Evolutionary conservation across 441 rosid species (phyloP).

Genomic region (Metrosideros polymorpha): DNA sequence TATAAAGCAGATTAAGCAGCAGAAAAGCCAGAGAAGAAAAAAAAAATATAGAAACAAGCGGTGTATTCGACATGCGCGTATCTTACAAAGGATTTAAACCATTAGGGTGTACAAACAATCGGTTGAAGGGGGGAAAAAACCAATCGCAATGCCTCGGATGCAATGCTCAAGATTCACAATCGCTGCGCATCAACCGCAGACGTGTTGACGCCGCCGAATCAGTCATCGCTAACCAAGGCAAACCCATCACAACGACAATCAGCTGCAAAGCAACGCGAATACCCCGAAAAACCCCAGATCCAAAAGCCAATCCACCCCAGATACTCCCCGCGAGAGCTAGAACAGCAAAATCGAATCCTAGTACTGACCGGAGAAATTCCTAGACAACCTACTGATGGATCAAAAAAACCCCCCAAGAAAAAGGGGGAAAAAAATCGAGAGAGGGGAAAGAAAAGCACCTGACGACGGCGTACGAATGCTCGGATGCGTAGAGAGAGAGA

Average conservation of each 20-base stretch:
- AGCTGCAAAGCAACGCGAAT: not conserved
- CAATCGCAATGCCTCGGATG: not conserved
- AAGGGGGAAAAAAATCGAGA: no score
- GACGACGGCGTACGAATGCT: not conserved
- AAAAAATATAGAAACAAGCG: not conserved
- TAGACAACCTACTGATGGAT: not conserved
- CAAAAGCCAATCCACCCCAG: not conserved
- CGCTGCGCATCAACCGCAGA: not conserved
- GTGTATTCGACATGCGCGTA: not conserved
- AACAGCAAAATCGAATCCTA: not conserved
- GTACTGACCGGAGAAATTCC: not conserved
- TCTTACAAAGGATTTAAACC: not conserved
- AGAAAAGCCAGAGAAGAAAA: not conserved
- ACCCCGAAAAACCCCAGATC: not conserved
- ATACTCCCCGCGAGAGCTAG: not conserved
- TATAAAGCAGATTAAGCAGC: not conserved
- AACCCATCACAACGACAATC: not conserved
- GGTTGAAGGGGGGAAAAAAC: not conserved
- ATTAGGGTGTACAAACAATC: not conserved
- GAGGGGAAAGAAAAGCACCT: not conserved
- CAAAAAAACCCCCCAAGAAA: not conserved
- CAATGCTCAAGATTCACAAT: not conserved
- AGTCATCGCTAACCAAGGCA: not conserved
- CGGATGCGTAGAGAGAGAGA: not conserved
- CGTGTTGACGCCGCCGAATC: not conserved